Evolutionary conservation across 495 filamentous ascomycete species (phyloP), one percentile per base, ranked within the genome.

Genomic region (Penicillium antarcticum): DNA sequence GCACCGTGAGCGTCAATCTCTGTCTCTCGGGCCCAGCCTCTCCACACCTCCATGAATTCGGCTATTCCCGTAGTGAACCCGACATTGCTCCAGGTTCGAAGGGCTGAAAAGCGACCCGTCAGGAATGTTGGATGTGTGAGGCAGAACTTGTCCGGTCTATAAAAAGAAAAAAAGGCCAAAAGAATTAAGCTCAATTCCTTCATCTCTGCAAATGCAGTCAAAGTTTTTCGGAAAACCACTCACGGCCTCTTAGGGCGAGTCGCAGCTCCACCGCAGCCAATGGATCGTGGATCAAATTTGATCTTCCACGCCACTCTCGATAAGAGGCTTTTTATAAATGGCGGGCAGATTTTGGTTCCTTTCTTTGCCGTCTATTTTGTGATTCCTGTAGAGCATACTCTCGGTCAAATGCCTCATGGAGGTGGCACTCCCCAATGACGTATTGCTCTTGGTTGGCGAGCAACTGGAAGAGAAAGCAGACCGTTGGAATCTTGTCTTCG

Each of bases 391-490:
- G 26, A 9, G 26, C 6, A 3, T 3, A 29, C 8, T 29, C 8
- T 10, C 26, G 26, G 26, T 17, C 14, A 26, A 34, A 41, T 34
- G 26, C 12, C 13, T 29, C 13, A 49, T 49, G 47, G 9, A 19
- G 16, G 4, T 21, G 31, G 31, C 35, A 5, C 54, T 70, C 24
- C 58, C 65, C 13, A 64, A 67, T 51, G 69, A 72, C 37, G 49
- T 72, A 41, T 54, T 72, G 17, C 52, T 63, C 44, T 49, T 70
- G 33, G 45, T 69, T 26, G 69, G 65, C 33, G 69, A 70, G 33
- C 59, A 51, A 3, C 21, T 69, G 18, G 57, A 72, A 33, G 34
- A 55, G 7, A 60, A 61, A 23, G 19, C 24, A 29, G 67, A 72
- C 18, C 55, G 69, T 16, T 65, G 61, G 50, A 67, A 70, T 24